Conservation (phyloP, 805 yeast species). For the Yarrowia keelungensis region DNA sequence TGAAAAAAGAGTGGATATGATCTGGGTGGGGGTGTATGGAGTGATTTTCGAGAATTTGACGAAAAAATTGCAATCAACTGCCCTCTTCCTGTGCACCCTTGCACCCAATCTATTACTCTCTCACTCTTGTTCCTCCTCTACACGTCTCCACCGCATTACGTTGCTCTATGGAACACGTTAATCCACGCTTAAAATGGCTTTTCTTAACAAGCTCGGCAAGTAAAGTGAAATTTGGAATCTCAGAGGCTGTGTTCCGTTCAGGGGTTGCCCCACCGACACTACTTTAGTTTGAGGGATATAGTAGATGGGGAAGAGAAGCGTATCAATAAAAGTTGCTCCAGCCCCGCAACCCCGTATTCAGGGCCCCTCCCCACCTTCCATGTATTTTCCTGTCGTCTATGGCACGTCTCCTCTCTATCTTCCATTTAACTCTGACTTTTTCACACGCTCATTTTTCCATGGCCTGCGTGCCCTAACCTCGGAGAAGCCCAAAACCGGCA, state of each 20-base stretch:
- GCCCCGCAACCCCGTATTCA: too few relatives aligned
- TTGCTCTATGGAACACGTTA: constrained; percentile 18
- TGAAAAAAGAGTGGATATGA: constrained; percentile 6
- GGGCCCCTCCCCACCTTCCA: too few relatives aligned
- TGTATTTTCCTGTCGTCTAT: too few relatives aligned
- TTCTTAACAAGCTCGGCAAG: constrained; percentile 6
- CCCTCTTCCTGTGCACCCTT: too few relatives aligned
- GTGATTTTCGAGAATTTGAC: background rate
- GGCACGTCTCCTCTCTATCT: background rate
- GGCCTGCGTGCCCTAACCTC: constrained; percentile 31
- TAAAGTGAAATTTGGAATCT: constrained; percentile 3
- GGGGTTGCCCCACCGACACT: background rate
- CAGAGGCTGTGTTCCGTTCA: background rate
- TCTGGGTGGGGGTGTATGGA: background rate
- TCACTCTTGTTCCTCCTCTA: background rate
- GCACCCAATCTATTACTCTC: too few relatives aligned
- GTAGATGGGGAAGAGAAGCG: background rate
- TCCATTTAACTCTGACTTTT: constrained; percentile 10
- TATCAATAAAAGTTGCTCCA: too few relatives aligned
- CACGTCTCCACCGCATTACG: background rate
- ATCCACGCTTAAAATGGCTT: constrained; percentile 19
- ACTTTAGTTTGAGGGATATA: constrained; percentile 12
- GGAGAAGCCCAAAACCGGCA: constrained; percentile 33
- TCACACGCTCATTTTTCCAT: constrained; percentile 23
- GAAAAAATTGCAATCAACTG: too few relatives aligned